phyloP scores from a whole-genome alignment of 1,284 basidiomycete species.

The Tylopilus sp. region DNA sequence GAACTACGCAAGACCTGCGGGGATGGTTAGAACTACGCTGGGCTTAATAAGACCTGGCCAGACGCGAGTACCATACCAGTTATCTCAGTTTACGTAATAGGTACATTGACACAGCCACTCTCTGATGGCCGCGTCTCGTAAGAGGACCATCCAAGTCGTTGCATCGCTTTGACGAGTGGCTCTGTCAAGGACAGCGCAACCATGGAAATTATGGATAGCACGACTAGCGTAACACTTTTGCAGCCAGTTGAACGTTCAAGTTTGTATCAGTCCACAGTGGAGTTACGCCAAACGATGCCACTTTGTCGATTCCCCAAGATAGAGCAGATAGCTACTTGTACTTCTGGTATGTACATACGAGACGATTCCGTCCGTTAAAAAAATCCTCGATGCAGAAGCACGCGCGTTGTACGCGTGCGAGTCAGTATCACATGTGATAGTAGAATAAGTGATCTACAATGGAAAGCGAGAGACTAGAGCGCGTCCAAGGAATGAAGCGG shows the following conservation, averaged over 20 bases:
- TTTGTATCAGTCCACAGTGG: background rate
- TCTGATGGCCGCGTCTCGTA: too few species aligned
- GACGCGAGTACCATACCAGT: conserved; percentile 21
- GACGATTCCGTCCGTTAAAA: background rate
- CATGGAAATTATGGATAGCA: too few species aligned
- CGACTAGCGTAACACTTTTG: too few species aligned
- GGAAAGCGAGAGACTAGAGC: conserved; percentile 4
- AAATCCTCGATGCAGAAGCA: conserved; percentile 5
- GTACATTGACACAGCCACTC: too few species aligned
- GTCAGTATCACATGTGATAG: conserved; percentile 16
- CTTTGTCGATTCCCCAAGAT: background rate
- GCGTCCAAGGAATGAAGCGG: conserved; percentile 3
- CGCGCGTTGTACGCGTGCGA: conserved; percentile 1
- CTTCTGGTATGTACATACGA: conserved; percentile 8
- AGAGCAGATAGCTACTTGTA: conserved; percentile 1
- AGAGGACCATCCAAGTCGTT: too few species aligned
- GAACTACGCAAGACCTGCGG: too few species aligned
- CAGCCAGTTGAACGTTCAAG: too few species aligned
- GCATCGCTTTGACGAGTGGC: too few species aligned
- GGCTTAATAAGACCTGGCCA: background rate
- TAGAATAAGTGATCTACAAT: conserved; percentile 17
- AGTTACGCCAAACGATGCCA: background rate
- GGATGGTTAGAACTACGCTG: background rate
- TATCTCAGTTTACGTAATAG: conserved; percentile 17
- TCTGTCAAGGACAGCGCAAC: too few species aligned